Conservation (phyloP, 257 asterid genomes). For the Fraxinus anomala region DNA sequence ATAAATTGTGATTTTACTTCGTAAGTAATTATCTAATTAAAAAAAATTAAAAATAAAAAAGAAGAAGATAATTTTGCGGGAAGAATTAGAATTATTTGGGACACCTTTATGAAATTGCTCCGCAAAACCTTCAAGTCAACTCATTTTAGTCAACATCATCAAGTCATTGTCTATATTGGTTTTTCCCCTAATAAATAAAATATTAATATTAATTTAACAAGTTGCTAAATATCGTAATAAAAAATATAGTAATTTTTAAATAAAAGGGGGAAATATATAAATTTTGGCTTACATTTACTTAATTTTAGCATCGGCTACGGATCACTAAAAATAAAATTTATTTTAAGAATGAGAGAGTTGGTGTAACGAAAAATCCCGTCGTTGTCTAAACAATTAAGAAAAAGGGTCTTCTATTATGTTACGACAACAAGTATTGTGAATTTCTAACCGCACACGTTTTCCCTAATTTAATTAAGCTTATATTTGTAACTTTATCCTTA, state of each 20-base stretch:
- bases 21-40: background rate
- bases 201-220: background rate
- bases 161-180: background rate
- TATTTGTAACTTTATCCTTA: background rate
- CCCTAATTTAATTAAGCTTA: background rate
- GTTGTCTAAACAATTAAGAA: too few species aligned
- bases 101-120: background rate
- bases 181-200: background rate
- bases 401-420: background rate
- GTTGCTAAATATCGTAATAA: background rate
- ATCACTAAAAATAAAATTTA: too few species aligned
- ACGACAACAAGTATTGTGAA: background rate
- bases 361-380: too few species aligned
- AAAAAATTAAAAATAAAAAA: too few species aligned
- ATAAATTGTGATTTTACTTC: background rate
- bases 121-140: background rate
- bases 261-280: too few species aligned
- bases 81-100: background rate
- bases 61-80: background rate
- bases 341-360: background rate
- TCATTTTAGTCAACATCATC: background rate
- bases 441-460: background rate
- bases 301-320: too few species aligned
- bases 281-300: too few species aligned
- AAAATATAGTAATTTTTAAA: too few species aligned